Conservation (phyloP, 2,329 filamentous ascomycete species). For the Cordyceps farinosa region DNA sequence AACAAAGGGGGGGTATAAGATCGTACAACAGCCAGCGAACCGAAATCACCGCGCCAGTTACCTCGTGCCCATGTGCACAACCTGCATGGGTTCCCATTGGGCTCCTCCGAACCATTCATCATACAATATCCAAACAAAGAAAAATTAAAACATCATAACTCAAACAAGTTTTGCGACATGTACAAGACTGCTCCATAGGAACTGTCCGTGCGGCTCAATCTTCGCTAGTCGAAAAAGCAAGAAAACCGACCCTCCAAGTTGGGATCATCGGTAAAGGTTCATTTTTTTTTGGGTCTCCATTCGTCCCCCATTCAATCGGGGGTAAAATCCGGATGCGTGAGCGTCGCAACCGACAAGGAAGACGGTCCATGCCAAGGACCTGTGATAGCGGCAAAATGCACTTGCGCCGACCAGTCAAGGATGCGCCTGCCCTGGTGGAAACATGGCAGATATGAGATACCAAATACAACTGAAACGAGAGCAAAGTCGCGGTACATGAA, state of each 20-base stretch:
- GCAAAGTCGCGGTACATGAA: background rate
- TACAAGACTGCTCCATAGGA: background rate
- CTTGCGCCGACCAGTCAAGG: background rate
- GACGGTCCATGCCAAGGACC: too few relatives aligned
- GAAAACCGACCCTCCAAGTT: background rate
- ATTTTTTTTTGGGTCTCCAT: background rate
- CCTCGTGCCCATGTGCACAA: background rate
- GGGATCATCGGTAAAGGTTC: background rate
- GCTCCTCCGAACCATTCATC: background rate
- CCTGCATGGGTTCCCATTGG: background rate
- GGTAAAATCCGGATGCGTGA: background rate
- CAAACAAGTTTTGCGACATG: background rate
- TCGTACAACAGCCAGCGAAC: background rate
- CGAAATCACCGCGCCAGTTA: background rate
- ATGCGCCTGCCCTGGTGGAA: background rate
- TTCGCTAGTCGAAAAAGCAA: background rate
- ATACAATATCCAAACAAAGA: background rate
- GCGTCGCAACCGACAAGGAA: background rate
- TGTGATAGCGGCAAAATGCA: too few relatives aligned
- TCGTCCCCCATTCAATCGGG: background rate
- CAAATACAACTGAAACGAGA: background rate
- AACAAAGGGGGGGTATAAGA: conserved; percentile 14
- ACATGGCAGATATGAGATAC: background rate
- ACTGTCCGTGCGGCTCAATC: background rate
- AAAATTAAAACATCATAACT: background rate